A percentile compares a stretch with the other conserved stretches of the same genome.
These are phyloP conservation scores for Scopulariopsis brevicaulis DNA, from an alignment of 2,329 filamentous ascomycete genomes.

Conservation along the genomic window DNA sequence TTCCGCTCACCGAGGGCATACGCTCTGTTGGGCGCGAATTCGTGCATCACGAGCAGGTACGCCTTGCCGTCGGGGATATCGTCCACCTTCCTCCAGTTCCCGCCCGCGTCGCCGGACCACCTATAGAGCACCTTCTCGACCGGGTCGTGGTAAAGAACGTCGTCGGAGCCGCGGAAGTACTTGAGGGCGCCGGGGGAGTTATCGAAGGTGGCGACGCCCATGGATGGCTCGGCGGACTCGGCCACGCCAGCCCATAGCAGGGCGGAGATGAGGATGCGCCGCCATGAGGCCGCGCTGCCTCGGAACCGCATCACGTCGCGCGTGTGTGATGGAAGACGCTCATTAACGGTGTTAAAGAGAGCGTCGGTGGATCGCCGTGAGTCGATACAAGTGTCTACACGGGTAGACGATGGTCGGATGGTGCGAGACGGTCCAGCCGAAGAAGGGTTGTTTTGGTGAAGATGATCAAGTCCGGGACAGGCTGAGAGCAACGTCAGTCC, in stretches of 20 bases:
- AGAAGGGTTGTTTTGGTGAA: neutral
- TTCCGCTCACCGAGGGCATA: constrained; percentile 62
- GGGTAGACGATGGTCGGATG: neutral
- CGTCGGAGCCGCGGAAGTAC: constrained; percentile 87
- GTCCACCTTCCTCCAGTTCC: constrained; percentile 58
- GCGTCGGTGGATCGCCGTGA: neutral
- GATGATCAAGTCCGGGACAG: neutral
- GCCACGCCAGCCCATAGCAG: constrained; percentile 28
- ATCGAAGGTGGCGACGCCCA: constrained; percentile 55
- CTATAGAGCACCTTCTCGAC: constrained; percentile 57
- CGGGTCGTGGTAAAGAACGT: constrained; percentile 63
- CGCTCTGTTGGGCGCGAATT: constrained; percentile 66
- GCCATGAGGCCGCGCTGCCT: constrained; percentile 34
- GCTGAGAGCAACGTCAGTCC: neutral
- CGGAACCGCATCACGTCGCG: constrained; percentile 42
- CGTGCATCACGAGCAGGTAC: constrained; percentile 60
- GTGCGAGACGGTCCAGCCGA: neutral
- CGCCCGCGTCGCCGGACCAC: constrained; percentile 74
- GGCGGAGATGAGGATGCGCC: constrained; percentile 40
- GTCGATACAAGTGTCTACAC: neutral
- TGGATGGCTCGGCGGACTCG: constrained; percentile 50
- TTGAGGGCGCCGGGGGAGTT: constrained; percentile 57
- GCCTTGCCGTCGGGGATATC: constrained; percentile 53
- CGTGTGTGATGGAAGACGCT: neutral
- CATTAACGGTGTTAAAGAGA: neutral